Base-by-base conservation (phyloP, 352 stramenopile genomes). In the Phytophthora crassamura region DNA sequence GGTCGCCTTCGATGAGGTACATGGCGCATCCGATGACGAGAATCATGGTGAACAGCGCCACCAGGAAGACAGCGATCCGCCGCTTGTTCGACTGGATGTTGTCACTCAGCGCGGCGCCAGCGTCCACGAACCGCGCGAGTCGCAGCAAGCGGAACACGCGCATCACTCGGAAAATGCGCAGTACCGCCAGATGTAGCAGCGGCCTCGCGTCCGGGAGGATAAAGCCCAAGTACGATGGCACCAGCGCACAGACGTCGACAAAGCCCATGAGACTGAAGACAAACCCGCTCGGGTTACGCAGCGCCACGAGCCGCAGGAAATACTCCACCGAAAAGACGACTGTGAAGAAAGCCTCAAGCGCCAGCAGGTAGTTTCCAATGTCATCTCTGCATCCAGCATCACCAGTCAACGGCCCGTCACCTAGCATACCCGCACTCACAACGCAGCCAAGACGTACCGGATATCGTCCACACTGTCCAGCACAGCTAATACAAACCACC, bases 321-420 rank as follows among this genome's bases (percentile, higher is more conserved):
- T 95, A 96, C 66, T 96, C 88, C 50, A 94, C 78, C 2, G 86
- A 86, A 46, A 96, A 96, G 10, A 91, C 65, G 40, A 93, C 60
- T 4, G 88, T 94, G 67, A 96, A 96, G 60, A 94, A 88, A 7
- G 91, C 78, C 43, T 96, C 88, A 7, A 95, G 62, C 7, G 78
- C 73, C 14, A 95, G 52, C 39, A 96, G 47, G 20, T 88, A 84
- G 58, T 94, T 67, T 7, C 87, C 85, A 57, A 94, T 82, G 32
- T 84, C 67, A 14, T 92, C 80, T 15, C 85, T 91, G 57, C 25
- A 64, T 25, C 22, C 22, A 25, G 7, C 33, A 48, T 11, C 33
- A 64, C 49, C 30, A 47, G 28, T 54, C 49, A 70, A 25, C 11
- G 51, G 2, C 3, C 12, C n/a, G 34, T 45, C 33, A 74, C 50